Evolutionary conservation across 257 asterid species (phyloP), one percentile per base, ranked within the genome.

Genomic region (Thymus mandschuricus): DNA sequence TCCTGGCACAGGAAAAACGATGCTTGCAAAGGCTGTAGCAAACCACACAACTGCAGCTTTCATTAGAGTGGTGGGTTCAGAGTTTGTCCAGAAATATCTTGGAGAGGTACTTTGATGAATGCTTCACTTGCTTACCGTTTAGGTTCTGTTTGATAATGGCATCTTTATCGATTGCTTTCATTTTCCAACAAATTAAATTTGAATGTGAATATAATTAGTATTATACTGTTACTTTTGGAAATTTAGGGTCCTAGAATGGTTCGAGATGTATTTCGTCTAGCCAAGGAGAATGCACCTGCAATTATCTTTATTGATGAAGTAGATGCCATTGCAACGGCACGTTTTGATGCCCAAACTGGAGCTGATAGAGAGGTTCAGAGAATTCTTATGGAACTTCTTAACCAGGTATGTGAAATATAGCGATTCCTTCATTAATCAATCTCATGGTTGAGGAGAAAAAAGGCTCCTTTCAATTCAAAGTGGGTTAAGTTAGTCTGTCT

Each of bases 311-410:
- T 89, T 15, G 94, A 87, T 57, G 94, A 89, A 83, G 94, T 89
- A 29, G 96, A 89, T 80, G 93, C 93, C 44, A 89, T 85, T 74
- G 93, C 92, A 30, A 87, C 96, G n/a, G 91, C 96, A 38, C 81
- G 92, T 76, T 89, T 89, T 74, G 94, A 86, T 69, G 94, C 96
- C 62, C 96, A 89, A 71, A 87, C 92, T n/a, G 95, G 92, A 60
- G 95, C 96, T 80, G 95, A 87, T 76, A 78, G 95, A 76, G 96
- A 87, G 81, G 94, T 89, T 71, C 96, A 89, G 78, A 78, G 96
- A 46, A 87, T 87, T 67, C 90, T 89, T 30, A 84, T 86, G 89
- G 95, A 89, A 71, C 81, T 89, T 54, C 75, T 87, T 28, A 87
- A 87, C 80, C 94, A 87, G 88, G 94, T 85, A 56, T 43, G 3